Conservation (phyloP, 2,329 filamentous ascomycete species). For the Albophoma yamanashiensis region DNA sequence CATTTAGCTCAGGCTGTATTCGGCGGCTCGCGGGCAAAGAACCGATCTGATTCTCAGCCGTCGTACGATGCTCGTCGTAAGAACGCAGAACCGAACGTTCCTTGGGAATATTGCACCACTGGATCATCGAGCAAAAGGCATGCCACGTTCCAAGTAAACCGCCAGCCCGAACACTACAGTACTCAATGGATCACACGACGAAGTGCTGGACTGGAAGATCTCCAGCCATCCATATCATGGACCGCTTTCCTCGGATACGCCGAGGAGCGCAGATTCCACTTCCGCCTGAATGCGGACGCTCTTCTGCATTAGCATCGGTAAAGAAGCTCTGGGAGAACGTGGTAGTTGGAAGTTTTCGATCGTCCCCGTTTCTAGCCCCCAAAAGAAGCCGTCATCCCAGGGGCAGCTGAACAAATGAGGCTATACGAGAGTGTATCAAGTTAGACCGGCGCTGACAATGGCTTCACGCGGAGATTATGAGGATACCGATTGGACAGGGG, state of each 20-base stretch:
- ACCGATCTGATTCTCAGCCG: background rate
- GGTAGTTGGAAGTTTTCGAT: too few relatives aligned
- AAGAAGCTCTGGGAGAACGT: background rate
- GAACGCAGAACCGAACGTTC: too few relatives aligned
- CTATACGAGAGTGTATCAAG: background rate
- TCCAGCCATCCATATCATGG: background rate
- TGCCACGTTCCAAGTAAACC: too few relatives aligned
- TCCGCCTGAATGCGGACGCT: background rate
- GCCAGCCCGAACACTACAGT: background rate
- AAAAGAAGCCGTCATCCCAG: background rate
- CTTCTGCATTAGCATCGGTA: background rate
- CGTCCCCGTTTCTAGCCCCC: background rate
- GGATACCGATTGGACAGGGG: background rate
- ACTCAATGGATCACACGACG: background rate
- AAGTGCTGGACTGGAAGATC: background rate
- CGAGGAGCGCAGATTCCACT: background rate
- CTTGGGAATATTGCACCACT: background rate
- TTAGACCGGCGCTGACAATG: background rate
- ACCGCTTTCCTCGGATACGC: background rate
- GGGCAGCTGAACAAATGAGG: background rate
- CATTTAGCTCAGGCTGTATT: background rate
- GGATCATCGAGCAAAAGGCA: too few relatives aligned
- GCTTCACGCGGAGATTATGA: background rate
- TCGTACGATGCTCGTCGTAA: background rate
- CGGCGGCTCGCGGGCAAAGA: background rate